phyloP scores from a whole-genome alignment of 345 rosid genomes.

The Eucalyptus sp. region DNA sequence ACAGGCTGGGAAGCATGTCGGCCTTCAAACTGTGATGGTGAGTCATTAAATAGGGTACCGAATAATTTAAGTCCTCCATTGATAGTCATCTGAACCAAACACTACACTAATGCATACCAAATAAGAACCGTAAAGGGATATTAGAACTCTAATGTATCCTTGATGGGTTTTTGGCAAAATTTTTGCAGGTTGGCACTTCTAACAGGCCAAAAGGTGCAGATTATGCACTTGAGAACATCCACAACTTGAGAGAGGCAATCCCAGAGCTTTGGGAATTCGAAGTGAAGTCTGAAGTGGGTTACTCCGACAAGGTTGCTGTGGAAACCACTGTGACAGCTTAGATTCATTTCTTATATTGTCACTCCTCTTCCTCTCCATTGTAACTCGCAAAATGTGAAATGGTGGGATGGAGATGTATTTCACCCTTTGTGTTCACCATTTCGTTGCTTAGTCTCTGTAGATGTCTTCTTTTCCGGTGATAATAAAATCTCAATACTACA shows the following conservation, averaged over 20 bases:
- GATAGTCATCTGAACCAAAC: background rate
- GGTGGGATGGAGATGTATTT: no score
- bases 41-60: background rate
- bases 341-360: no score
- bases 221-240: slow-evolving; percentile 67
- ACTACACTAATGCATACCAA: background rate
- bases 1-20: slow-evolving; percentile 66
- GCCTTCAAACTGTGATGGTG: slow-evolving; percentile 61
- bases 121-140: background rate
- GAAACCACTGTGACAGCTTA: no score
- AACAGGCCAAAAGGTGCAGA: slow-evolving; percentile 60
- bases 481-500: no score
- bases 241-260: slow-evolving; percentile 55
- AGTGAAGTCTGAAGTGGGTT: slow-evolving; percentile 34
- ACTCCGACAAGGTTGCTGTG: background rate
- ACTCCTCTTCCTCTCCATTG: no score
- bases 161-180: background rate
- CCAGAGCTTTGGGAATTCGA: slow-evolving; percentile 62
- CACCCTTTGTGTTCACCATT: no score
- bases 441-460: no score
- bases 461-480: no score
- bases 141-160: background rate
- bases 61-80: background rate
- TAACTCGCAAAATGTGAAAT: no score
- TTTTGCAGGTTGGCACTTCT: slow-evolving; percentile 54